Evolutionary conservation across 257 asterid genomes (phyloP).

Genomic region (Solanum paucissectum): DNA sequence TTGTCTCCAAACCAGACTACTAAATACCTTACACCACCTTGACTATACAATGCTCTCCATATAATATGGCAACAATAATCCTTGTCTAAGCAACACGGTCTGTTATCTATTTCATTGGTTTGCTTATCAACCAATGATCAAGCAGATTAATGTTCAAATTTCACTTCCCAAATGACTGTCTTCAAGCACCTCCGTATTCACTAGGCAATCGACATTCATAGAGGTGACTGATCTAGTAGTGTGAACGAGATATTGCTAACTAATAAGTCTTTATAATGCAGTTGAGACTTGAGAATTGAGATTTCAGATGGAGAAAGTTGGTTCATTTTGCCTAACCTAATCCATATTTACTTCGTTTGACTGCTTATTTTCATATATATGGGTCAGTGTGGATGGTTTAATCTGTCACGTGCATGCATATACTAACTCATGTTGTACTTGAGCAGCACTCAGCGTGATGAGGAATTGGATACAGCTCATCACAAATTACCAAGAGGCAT

Average conservation of each 20-base stretch:
- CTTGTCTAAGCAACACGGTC: neutral
- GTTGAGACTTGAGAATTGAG: neutral
- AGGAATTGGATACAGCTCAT: slow-evolving; percentile 38
- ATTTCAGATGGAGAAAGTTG: neutral
- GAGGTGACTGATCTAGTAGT: neutral
- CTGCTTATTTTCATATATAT: neutral
- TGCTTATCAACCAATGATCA: neutral
- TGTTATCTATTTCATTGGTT: neutral
- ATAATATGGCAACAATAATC: neutral
- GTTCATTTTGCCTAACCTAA: neutral
- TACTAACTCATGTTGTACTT: slow-evolving; percentile 6
- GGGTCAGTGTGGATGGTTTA: neutral
- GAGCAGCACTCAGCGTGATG: slow-evolving; percentile 50
- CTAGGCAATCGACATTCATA: neutral
- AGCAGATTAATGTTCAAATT: neutral
- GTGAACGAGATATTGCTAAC: neutral
- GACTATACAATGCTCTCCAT: neutral
- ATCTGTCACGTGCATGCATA: neutral
- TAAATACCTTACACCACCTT: neutral
- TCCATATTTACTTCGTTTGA: neutral
- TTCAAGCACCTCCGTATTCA: neutral
- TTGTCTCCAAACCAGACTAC: neutral
- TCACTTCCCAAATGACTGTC: neutral
- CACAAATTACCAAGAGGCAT: slow-evolving; percentile 76
- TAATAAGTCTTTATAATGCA: neutral